Base-by-base conservation (phyloP, 345 rosid species). In the Corchorus capsularis region DNA sequence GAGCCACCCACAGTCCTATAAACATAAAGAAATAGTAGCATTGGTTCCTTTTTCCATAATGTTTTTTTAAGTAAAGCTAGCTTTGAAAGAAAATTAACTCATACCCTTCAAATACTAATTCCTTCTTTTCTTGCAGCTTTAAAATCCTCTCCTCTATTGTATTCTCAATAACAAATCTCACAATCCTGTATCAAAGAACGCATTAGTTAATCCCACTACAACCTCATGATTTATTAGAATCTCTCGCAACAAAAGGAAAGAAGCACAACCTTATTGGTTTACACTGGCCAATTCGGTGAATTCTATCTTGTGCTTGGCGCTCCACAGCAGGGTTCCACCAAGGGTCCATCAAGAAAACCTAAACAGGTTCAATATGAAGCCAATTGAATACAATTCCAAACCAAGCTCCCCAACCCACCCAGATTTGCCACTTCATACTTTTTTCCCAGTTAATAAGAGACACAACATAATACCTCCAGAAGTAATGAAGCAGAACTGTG, bases 291-390 rank as follows among this genome's bases (percentile, higher is more conserved):
- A 96, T 96, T 65, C 99, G 85, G 76, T 93, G 99, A 78, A 96
- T 96, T 83, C 99, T 90, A 82, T 96, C 99, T 32, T 93, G 98
- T 32, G 99, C 99, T 84, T 96, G 99, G 67, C 79, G 84, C 90
- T 96, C 99, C 69, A 93, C 98, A 41, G 99, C 99, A 46, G 98
- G 99, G 82, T 93, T 96, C 99, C 98, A 96, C 98, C 99, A 96
- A 7, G 99, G 99, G 69, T 96, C 99, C 99, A 96, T 96, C 89
- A 96, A 81, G 87, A 96, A 96, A 53, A 96, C 98, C 99, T 95
- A 54, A 10, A 74, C 20, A 46, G 39, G 62, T 49, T 19, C 56
- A n/a, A 56, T 16, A 69, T 43, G 20, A 70, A 14, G 60, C 37
- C 63, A 72, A 35, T 76, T 34, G 45, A 50, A 47, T 68, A 49